Conservation (phyloP, 2,329 filamentous ascomycete genomes). For the Dichotomopilus funicola region DNA sequence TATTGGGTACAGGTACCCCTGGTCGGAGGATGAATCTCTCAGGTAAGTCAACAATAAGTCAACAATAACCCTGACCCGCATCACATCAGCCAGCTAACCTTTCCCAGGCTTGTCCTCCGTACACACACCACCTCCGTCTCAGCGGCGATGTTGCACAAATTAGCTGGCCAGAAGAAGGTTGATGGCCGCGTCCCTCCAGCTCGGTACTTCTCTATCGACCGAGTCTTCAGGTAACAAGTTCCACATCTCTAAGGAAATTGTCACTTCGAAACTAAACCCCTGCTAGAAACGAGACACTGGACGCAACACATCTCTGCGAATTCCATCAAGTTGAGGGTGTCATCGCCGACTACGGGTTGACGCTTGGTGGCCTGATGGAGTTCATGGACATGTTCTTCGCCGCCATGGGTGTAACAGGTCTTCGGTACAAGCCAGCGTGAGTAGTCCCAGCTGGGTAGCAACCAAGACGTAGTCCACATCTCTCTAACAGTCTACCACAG, state of each 20-base stretch:
- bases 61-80: too few relatives aligned
- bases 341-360: conserved; percentile 92
- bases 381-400: conserved; percentile 92
- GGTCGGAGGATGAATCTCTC: conserved; percentile 79
- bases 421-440: conserved; percentile 95
- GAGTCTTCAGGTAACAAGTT: conserved; percentile 64
- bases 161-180: conserved; percentile 69
- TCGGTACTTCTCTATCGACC: conserved; percentile 97
- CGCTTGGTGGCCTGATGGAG: conserved; percentile 71
- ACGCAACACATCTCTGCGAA: conserved; percentile 92
- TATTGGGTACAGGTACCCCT: conserved; percentile 93
- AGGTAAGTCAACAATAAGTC: conserved; percentile 31
- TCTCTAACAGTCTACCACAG: conserved; percentile 8
- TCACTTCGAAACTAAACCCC: not conserved
- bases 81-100: not conserved
- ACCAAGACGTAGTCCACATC: not conserved
- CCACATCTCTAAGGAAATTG: not conserved
- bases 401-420: conserved; percentile 80
- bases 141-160: conserved; percentile 82
- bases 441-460: conserved; percentile 43
- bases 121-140: conserved; percentile 95
- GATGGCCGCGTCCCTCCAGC: conserved; percentile 58
- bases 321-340: conserved; percentile 99
- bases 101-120: conserved; percentile 64
- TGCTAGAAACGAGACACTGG: conserved; percentile 75